Evolutionary conservation across 2,329 filamentous ascomycete genomes (phyloP).

Genomic region (Epichloe hybrida): DNA sequence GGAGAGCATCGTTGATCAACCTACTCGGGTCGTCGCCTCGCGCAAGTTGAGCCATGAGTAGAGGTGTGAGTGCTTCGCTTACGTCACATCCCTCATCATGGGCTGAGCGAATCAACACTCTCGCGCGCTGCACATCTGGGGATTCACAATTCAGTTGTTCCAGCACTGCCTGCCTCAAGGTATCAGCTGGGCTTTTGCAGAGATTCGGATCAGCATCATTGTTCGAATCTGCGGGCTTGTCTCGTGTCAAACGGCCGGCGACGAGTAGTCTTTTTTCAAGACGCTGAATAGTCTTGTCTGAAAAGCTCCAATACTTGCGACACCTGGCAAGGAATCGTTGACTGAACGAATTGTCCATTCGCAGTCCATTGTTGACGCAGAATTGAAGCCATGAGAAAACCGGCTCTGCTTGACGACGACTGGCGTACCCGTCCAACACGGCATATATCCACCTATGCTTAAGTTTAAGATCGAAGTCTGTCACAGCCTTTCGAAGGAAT

Average conservation of each 20-base stretch:
- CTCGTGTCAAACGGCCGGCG: constrained; percentile 19
- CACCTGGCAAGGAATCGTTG: constrained; percentile 15
- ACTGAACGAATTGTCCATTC: constrained; percentile 17
- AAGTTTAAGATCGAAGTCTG: constrained; percentile 14
- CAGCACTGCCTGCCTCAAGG: constrained; percentile 33
- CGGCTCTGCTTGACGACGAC: constrained; percentile 14
- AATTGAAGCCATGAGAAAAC: constrained; percentile 20
- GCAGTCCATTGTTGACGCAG: constrained; percentile 16
- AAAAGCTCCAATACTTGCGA: constrained; percentile 21
- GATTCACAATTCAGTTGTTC: constrained; percentile 24
- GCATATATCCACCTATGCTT: constrained; percentile 16
- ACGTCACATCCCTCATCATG: constrained; percentile 28
- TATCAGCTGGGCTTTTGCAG: neutral
- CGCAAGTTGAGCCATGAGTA: constrained; percentile 25
- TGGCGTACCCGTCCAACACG: constrained; percentile 18
- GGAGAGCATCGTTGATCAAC: constrained; percentile 16
- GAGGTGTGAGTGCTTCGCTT: constrained; percentile 23
- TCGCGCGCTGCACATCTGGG: constrained; percentile 18
- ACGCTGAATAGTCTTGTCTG: constrained; percentile 13
- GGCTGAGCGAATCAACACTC: constrained; percentile 26
- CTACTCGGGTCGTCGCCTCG: constrained; percentile 15
- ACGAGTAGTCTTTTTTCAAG: constrained; percentile 5
- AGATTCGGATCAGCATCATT: neutral
- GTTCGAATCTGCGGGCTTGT: constrained; percentile 11
- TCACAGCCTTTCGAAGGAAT: constrained; percentile 16